A percentile compares a stretch with the other conserved stretches of the same genome.
Conservation (phyloP, 805 yeast genomes). For the Wickerhamomyces tratensis region DNA sequence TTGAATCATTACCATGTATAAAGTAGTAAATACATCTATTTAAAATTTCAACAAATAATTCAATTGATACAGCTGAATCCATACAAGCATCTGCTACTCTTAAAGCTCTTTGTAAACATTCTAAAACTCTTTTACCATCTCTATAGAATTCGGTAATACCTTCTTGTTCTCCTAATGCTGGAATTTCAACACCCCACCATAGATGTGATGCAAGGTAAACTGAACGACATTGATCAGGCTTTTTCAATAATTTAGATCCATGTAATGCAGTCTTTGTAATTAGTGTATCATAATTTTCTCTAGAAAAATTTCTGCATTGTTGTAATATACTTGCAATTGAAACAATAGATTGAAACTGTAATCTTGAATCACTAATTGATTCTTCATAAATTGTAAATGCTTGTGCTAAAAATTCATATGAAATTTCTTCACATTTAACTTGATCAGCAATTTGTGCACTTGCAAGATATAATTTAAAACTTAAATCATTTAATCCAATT, state of each 20-base stretch:
- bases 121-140: slow-evolving; percentile 70
- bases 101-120: slow-evolving; percentile 80
- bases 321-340: slow-evolving; percentile 42
- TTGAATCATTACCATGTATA: slow-evolving; percentile 63
- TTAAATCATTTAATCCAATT: slow-evolving; percentile 25
- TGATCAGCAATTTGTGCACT: slow-evolving; percentile 79
- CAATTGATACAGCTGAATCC: slow-evolving; percentile 66
- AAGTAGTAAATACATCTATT: slow-evolving; percentile 80
- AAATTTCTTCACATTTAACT: slow-evolving; percentile 54
- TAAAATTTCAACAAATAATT: slow-evolving; percentile 82
- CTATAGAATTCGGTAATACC: slow-evolving; percentile 31
- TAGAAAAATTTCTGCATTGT: slow-evolving; percentile 37
- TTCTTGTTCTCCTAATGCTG: slow-evolving; percentile 34
- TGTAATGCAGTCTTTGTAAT: slow-evolving; percentile 81
- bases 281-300: slow-evolving; percentile 70
- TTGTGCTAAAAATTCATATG: slow-evolving; percentile 84
- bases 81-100: slow-evolving; percentile 92
- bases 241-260: slow-evolving; percentile 80
- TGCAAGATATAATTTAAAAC: slow-evolving; percentile 41
- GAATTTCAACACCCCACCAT: slow-evolving; percentile 83
- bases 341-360: slow-evolving; percentile 43
- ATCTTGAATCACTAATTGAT: slow-evolving; percentile 39
- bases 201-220: slow-evolving; percentile 82
- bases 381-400: slow-evolving; percentile 81
- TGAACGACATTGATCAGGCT: slow-evolving; percentile 91